Evolutionary conservation across 2,329 filamentous ascomycete genomes (phyloP).

Genomic region (Thelonectria blattea): DNA sequence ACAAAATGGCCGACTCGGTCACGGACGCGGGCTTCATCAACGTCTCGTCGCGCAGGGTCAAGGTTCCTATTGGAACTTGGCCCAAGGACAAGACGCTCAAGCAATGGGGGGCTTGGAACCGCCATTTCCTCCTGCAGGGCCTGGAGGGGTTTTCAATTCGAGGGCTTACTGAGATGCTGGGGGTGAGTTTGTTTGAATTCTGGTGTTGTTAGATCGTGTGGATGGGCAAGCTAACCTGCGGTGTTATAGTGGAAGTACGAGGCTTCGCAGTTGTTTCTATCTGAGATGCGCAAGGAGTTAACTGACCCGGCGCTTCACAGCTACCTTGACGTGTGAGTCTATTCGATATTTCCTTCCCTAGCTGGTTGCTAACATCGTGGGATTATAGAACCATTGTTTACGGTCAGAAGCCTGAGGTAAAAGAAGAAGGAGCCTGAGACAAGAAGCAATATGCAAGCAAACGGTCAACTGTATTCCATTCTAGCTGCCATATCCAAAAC

Average conservation of each 20-base stretch:
- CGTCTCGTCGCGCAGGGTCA: slow-evolving; percentile 21
- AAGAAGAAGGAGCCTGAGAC: background rate
- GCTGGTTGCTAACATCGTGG: background rate
- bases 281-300: background rate
- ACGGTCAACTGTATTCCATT: background rate
- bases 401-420: background rate
- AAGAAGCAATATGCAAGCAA: background rate
- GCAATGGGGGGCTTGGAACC: slow-evolving; percentile 30
- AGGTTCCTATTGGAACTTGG: slow-evolving; percentile 34
- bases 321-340: background rate
- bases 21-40: slow-evolving; percentile 26
- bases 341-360: background rate
- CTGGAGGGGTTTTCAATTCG: slow-evolving; percentile 32
- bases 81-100: slow-evolving; percentile 37
- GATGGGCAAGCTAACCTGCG: background rate
- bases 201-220: background rate
- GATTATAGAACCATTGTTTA: background rate
- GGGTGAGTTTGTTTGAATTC: slow-evolving; percentile 2
- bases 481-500: background rate
- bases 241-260: background rate
- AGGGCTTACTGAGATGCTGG: slow-evolving; percentile 26
- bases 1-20: slow-evolving; percentile 23
- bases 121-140: slow-evolving; percentile 25
- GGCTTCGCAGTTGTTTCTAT: background rate
- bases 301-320: background rate